These are phyloP conservation scores for Sphagnum tenellum DNA, from an alignment of 225 moss, liverwort and hornwort species.

Conservation along the genomic window DNA sequence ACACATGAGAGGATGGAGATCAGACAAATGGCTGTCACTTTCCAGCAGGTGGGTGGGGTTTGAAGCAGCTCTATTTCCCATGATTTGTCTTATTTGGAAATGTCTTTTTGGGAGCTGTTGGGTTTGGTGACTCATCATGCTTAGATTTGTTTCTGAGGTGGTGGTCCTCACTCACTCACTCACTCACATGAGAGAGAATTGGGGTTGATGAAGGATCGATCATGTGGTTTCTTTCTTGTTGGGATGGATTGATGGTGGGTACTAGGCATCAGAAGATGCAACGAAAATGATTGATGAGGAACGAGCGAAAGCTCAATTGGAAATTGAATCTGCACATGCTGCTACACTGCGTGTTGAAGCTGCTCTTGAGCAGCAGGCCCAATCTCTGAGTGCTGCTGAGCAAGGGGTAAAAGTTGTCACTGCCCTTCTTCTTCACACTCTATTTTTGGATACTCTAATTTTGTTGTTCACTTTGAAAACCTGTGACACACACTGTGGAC, in stretches of 20 bases:
- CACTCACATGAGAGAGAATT: too few relatives aligned
- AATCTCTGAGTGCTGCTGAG: conserved; percentile 26
- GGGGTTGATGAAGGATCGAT: too few relatives aligned
- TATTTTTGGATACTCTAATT: too few relatives aligned
- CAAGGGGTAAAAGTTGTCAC: conserved; percentile 21
- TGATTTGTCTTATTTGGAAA: too few relatives aligned
- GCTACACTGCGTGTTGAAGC: conserved; percentile 41
- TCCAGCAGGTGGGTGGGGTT: conserved; percentile 24
- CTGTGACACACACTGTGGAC: too few relatives aligned
- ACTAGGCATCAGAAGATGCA: conserved; percentile 43
- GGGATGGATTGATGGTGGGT: background rate
- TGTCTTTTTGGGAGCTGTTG: too few relatives aligned
- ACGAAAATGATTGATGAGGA: conserved; percentile 38
- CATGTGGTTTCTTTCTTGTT: background rate
- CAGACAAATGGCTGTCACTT: conserved; percentile 30
- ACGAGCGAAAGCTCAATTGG: conserved; percentile 36
- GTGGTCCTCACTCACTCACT: too few relatives aligned
- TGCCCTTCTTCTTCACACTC: too few relatives aligned
- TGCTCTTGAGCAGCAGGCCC: conserved; percentile 37
- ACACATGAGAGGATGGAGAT: conserved; percentile 33
- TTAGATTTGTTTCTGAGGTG: too few relatives aligned
- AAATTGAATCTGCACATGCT: conserved; percentile 35
- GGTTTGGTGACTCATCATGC: too few relatives aligned
- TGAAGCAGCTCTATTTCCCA: too few relatives aligned
- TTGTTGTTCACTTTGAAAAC: too few relatives aligned